Evolutionary conservation across 2,329 filamentous ascomycete genomes (phyloP), one percentile per base, ranked within the genome.

Genomic region (Fusarium phyllophilum): DNA sequence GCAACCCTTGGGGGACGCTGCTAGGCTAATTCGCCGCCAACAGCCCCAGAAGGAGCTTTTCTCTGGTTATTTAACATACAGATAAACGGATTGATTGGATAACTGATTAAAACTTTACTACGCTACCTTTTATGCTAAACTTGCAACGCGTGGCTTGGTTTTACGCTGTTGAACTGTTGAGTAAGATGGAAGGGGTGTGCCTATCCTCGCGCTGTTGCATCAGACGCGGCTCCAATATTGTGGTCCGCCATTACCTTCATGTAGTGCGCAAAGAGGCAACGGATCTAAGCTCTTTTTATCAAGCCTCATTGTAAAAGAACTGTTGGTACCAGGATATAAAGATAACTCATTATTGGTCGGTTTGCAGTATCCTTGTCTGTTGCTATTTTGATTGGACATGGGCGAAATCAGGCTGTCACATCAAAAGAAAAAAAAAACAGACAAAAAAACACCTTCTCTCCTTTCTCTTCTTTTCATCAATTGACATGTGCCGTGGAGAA

Each of bases 401-500:
- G 34, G 24, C 3, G 5, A 5, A 7, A 39, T 54, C 34, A 26
- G 51, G 51, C 51, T 54, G 51, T 26, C 51, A 39, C n/a, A 26
- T 39, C 4, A 15, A 8, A 39, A 11, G 11, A 39, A 15, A 11
- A 52, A 38, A 26, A 26, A 26, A 26, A 26, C n/a, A n/a, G n/a
- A 26, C 4, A 17, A 15, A 22, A 3, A 8, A 22, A 9, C 4
- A 4, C 4, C 4, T 22, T 39, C 18, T 51, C 48, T 15, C 15
- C 48, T 10, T 34, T 34, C 26, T 20, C 8, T 36, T 36, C 48
- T 20, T 5, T 39, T 26, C 34, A 38, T 36, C 18, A 26, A 12
- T 17, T 18, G 8, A 3, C 0, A 8, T 29, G 6, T 34, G 34
- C 3, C 2, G 46, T n/a, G 6, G 9, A 15, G 2, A 29, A 48